Conservation (phyloP, 257 asterid genomes). For the Fraxinus americana region DNA sequence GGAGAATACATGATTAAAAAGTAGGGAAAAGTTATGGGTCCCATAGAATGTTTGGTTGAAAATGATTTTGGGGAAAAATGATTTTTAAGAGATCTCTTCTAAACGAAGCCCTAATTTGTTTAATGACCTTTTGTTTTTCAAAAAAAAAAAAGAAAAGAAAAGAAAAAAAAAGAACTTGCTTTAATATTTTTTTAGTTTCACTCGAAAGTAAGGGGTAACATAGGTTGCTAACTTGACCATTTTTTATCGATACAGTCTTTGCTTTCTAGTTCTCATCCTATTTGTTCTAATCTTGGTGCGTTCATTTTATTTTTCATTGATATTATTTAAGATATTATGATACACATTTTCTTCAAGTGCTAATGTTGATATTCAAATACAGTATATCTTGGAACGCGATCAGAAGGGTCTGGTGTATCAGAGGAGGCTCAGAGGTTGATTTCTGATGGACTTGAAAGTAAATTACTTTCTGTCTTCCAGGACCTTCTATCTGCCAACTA, state of each 20-base stretch:
- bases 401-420: slow-evolving; percentile 50
- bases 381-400: slow-evolving; percentile 58
- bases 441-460: slow-evolving; percentile 71
- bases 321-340: background rate
- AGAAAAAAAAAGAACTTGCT: background rate
- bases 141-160: background rate
- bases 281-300: background rate
- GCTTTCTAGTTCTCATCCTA: slow-evolving; percentile 7
- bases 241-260: background rate
- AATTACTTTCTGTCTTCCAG: slow-evolving; percentile 58
- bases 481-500: slow-evolving; percentile 67
- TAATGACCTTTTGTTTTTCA: background rate
- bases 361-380: slow-evolving; percentile 34
- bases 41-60: no score
- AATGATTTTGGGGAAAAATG: no score
- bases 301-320: background rate
- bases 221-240: background rate
- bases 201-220: background rate
- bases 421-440: slow-evolving; percentile 71
- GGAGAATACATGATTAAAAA: background rate
- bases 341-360: background rate
- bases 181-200: slow-evolving; percentile 9
- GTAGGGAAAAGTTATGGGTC: background rate
- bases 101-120: no score
- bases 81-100: no score